Conservation (phyloP, 192 early-diverging fungal genomes). For the Endogone sp. region DNA sequence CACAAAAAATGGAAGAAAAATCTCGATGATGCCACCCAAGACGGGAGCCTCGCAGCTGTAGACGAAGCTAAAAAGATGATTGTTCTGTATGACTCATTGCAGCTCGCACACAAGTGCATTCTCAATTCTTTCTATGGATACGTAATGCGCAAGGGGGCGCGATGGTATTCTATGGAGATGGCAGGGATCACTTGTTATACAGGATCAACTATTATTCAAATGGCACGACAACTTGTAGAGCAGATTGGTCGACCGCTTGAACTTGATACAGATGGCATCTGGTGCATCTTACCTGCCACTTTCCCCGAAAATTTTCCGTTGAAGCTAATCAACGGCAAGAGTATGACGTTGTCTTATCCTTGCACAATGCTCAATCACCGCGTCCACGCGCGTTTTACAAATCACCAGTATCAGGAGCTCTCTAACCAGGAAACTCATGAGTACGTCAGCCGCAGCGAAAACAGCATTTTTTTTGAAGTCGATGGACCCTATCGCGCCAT, state of each 20-base stretch:
- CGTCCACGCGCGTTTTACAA: slow-evolving; percentile 94
- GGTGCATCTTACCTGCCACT: slow-evolving; percentile 90
- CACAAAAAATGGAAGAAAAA: slow-evolving; percentile 91
- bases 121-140: slow-evolving; percentile 97
- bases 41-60: slow-evolving; percentile 62
- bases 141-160: slow-evolving; percentile 97
- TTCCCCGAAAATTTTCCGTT: slow-evolving; percentile 95
- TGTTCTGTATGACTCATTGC: slow-evolving; percentile 95
- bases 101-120: slow-evolving; percentile 97
- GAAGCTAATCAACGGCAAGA: slow-evolving; percentile 75
- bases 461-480: slow-evolving; percentile 98
- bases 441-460: slow-evolving; percentile 78
- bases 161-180: slow-evolving; percentile 99
- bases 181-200: slow-evolving; percentile 97
- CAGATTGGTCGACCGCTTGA: slow-evolving; percentile 92
- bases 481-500: slow-evolving; percentile 98
- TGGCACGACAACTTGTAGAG: slow-evolving; percentile 90
- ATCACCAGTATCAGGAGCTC: slow-evolving; percentile 95
- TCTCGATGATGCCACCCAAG: slow-evolving; percentile 60
- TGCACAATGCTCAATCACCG: slow-evolving; percentile 98
- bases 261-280: slow-evolving; percentile 98
- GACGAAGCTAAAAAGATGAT: slow-evolving; percentile 90
- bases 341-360: slow-evolving; percentile 87
- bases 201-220: slow-evolving; percentile 95
- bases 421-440: slow-evolving; percentile 47